A percentile compares a stretch with the other conserved stretches of the same genome.
These are phyloP conservation scores for Hymenotorrendiella dingleyae DNA, from an alignment of 2,329 filamentous ascomycete genomes.

Conservation along the genomic window DNA sequence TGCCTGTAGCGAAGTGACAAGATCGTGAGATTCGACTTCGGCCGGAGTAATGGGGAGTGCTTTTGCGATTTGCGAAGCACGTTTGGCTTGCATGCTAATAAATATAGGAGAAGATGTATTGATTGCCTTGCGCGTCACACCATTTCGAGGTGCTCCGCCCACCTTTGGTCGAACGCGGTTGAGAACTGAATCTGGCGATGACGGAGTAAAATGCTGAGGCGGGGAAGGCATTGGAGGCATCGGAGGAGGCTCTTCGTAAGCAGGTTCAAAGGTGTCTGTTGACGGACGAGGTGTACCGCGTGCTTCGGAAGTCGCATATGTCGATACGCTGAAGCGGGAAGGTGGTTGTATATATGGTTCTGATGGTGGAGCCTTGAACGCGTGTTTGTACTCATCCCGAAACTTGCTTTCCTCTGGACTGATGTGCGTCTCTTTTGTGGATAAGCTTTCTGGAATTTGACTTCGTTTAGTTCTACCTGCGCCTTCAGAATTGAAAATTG, in stretches of 20 bases:
- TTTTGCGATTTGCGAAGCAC: slow-evolving; percentile 38
- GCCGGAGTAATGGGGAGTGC: slow-evolving; percentile 53
- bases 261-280: slow-evolving; percentile 21
- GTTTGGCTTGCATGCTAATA: slow-evolving; percentile 24
- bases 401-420: slow-evolving; percentile 16
- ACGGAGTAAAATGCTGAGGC: slow-evolving; percentile 9
- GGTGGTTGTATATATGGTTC: slow-evolving; percentile 27
- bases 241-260: slow-evolving; percentile 10
- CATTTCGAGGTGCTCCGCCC: slow-evolving; percentile 10
- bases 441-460: background rate
- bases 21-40: slow-evolving; percentile 54
- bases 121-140: slow-evolving; percentile 25
- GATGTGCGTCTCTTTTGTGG: slow-evolving; percentile 1
- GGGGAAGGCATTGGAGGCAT: slow-evolving; percentile 15
- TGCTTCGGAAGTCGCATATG: slow-evolving; percentile 27
- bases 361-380: slow-evolving; percentile 3
- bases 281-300: slow-evolving; percentile 25
- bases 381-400: slow-evolving; percentile 19
- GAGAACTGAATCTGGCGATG: slow-evolving; percentile 21
- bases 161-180: slow-evolving; percentile 26
- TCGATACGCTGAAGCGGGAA: slow-evolving; percentile 30
- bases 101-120: slow-evolving; percentile 23
- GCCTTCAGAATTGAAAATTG: slow-evolving; percentile 9
- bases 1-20: slow-evolving; percentile 61
- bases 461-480: slow-evolving; percentile 2